Evolutionary conservation across 768 basidiomycete species (phyloP).

Genomic region (Gelatoporia subvermispora): DNA sequence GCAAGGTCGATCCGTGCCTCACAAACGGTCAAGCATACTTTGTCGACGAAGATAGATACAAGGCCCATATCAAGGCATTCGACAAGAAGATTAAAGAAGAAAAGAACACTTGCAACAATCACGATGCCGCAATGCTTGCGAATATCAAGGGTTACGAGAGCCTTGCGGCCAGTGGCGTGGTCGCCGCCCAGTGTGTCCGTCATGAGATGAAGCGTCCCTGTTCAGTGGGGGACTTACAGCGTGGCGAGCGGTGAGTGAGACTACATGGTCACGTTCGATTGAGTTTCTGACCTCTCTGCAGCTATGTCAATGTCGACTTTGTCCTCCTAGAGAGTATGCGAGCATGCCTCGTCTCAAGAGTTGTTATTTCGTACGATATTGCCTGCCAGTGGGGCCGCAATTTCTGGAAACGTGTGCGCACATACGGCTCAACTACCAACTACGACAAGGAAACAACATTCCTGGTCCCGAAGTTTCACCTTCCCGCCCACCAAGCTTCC

Average conservation of each 20-base stretch:
- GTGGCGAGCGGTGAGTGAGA: slow-evolving; percentile 19
- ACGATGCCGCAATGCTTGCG: slow-evolving; percentile 12
- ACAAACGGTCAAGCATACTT: slow-evolving; percentile 23
- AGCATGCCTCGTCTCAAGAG: not conserved
- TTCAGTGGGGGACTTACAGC: slow-evolving; percentile 21
- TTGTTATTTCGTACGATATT: slow-evolving; percentile 18
- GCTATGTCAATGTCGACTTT: slow-evolving; percentile 21
- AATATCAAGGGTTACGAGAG: slow-evolving; percentile 2
- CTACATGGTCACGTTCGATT: not conserved
- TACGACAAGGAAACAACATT: slow-evolving; percentile 3
- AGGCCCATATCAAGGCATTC: slow-evolving; percentile 9
- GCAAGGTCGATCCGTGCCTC: slow-evolving; percentile 16
- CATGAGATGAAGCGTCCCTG: slow-evolving; percentile 18
- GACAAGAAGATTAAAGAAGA: slow-evolving; percentile 15
- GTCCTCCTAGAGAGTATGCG: slow-evolving; percentile 7
- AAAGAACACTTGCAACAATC: slow-evolving; percentile 12
- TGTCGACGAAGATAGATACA: slow-evolving; percentile 18
- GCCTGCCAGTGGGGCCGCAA: slow-evolving; percentile 20
- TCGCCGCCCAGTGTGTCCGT: slow-evolving; percentile 10
- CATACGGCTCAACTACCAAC: not conserved
- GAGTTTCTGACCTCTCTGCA: not conserved
- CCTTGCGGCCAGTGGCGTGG: slow-evolving; percentile 13
- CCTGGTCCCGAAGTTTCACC: slow-evolving; percentile 35
- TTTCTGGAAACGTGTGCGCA: slow-evolving; percentile 1
- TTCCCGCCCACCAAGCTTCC: slow-evolving; percentile 25